Conservation (phyloP, 805 yeast genomes). For the Starmerella stigmatis region DNA sequence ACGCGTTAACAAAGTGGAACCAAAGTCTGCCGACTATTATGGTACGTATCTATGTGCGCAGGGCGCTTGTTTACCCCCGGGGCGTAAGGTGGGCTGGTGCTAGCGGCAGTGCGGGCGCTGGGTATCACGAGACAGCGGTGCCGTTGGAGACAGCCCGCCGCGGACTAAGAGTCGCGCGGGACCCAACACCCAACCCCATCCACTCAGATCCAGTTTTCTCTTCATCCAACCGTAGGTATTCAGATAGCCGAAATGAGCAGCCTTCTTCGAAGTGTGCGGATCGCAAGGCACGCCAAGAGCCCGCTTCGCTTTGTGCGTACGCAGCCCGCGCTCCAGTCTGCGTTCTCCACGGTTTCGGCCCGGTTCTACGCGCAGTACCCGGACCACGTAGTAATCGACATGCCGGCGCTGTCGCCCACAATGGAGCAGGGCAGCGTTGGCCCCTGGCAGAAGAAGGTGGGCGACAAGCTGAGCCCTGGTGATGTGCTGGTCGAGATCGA, state of each 20-base stretch:
- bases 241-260: conserved; percentile 16
- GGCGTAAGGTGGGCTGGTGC: too few relatives aligned
- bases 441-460: conserved; percentile 79
- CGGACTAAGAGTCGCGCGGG: conserved; percentile 1
- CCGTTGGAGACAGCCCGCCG: neutral
- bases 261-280: conserved; percentile 20
- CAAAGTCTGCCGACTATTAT: too few relatives aligned
- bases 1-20: too few relatives aligned
- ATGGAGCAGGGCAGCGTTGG: conserved; percentile 95
- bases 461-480: conserved; percentile 83
- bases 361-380: conserved; percentile 44
- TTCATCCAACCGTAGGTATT: neutral
- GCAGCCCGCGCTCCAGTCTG: conserved; percentile 13
- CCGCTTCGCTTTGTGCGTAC: conserved; percentile 12
- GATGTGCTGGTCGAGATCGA: conserved; percentile 94
- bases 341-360: conserved; percentile 19
- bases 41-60: too few relatives aligned
- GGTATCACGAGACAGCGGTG: neutral
- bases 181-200: conserved; percentile 9
- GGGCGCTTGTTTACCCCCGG: too few relatives aligned
- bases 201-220: conserved; percentile 4
- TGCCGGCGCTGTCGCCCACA: conserved; percentile 99
- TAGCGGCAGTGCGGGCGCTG: too few relatives aligned
- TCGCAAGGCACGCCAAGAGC: conserved; percentile 11
- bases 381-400: conserved; percentile 74